Conservation (phyloP, 164 flowering plant genomes). For the Umbilicus rupestris region DNA sequence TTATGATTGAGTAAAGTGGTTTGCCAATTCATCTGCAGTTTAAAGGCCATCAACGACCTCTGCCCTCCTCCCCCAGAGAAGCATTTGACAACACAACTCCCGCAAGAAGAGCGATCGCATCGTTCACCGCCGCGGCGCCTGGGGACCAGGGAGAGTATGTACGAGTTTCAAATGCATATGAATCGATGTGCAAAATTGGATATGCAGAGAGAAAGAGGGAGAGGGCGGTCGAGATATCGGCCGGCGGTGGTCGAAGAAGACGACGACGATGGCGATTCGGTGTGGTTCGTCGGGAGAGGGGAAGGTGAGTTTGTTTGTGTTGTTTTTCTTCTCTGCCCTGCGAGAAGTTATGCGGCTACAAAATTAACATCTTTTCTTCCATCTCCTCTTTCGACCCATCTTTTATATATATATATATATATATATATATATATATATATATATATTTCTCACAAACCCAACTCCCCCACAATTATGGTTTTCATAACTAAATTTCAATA, state of each 20-base stretch:
- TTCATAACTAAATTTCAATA: too few species aligned
- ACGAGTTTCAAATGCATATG: neutral
- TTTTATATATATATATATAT: too few species aligned
- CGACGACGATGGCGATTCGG: neutral
- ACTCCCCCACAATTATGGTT: too few species aligned
- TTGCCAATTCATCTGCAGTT: conserved; percentile 80
- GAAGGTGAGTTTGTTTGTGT: neutral
- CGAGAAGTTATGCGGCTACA: neutral
- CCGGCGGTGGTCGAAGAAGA: neutral
- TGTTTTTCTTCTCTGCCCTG: neutral
- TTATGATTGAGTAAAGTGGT: conserved; percentile 40
- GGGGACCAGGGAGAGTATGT: neutral
- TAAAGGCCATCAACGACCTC: conserved; percentile 43
- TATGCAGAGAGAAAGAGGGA: neutral
- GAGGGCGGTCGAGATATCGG: neutral
- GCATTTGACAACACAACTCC: neutral
- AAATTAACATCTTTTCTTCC: too few species aligned
- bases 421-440: too few species aligned
- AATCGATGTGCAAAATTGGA: neutral
- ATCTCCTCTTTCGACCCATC: too few species aligned
- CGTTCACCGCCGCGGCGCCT: neutral
- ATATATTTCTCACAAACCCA: too few species aligned
- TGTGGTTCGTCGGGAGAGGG: neutral
- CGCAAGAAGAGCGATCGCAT: conserved; percentile 5
- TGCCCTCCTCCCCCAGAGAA: neutral